Conservation (phyloP, 306 rosid genomes). For the Trifolium pratense region DNA sequence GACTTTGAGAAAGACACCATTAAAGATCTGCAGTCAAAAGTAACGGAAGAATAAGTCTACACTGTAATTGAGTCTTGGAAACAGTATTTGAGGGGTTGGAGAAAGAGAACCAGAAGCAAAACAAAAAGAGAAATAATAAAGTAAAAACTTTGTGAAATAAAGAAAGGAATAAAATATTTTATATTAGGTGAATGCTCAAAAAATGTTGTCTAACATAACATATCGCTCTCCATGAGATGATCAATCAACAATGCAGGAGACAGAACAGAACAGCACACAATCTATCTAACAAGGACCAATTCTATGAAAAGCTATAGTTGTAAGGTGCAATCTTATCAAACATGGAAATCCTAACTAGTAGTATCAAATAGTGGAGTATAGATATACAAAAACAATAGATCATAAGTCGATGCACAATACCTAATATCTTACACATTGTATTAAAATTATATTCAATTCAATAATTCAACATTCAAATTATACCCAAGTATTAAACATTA, state of each 20-base stretch:
- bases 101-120: neutral
- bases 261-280: no score
- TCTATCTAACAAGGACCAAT: neutral
- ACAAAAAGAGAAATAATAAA: neutral
- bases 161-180: neutral
- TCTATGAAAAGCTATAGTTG: neutral
- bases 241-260: neutral
- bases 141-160: neutral
- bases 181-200: neutral
- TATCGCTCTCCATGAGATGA: neutral
- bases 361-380: neutral
- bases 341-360: neutral
- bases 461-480: no score
- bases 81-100: neutral
- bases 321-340: neutral
- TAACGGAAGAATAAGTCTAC: neutral
- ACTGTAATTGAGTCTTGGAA: neutral
- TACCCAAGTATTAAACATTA: no score
- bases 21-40: conserved; percentile 58
- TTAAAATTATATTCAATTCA: neutral
- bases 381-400: neutral
- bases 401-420: neutral
- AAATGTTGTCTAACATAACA: neutral
- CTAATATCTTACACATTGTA: neutral
- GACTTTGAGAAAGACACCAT: conserved; percentile 79